Evolutionary conservation across 1,139 yeast species (phyloP).

Genomic region (Pneumocystis wakefieldiae): DNA sequence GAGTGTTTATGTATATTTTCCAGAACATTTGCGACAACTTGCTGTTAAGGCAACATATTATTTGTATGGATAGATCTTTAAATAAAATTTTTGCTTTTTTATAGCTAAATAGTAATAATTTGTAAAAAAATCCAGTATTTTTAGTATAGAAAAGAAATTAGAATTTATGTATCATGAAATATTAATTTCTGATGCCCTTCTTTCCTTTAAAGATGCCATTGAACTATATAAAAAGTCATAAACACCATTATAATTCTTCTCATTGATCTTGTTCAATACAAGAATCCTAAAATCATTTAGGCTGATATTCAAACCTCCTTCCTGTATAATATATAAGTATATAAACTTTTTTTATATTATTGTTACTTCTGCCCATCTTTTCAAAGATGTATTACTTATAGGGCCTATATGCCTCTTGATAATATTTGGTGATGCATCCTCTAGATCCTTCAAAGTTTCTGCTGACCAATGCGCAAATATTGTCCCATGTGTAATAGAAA

Average conservation of each 20-base stretch:
- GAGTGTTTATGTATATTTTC: not conserved
- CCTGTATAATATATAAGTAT: not conserved
- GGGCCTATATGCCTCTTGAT: constrained; percentile 34
- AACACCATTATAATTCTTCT: constrained; percentile 6
- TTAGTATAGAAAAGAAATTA: not conserved
- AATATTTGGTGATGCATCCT: constrained; percentile 27
- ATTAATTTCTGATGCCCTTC: not conserved
- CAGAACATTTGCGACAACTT: constrained; percentile 1
- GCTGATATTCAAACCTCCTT: constrained; percentile 3
- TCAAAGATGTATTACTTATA: constrained; percentile 2
- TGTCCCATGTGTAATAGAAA: constrained; percentile 42
- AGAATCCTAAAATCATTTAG: constrained; percentile 5
- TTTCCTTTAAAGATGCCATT: constrained; percentile 5
- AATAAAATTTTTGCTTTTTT: not conserved
- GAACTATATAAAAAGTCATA: constrained; percentile 8
- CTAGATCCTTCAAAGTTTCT: constrained; percentile 32
- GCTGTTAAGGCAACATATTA: not conserved
- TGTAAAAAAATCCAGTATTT: not conserved
- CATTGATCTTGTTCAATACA: constrained; percentile 4
- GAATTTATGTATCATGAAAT: not conserved
- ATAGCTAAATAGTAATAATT: not conserved
- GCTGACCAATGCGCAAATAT: constrained; percentile 37
- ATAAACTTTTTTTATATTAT: not conserved
- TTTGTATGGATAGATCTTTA: not conserved
- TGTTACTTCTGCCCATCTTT: constrained; percentile 2